These are phyloP conservation scores for Lophiotrema nucula DNA, from an alignment of 495 filamentous ascomycete genomes.

Conservation along the genomic window DNA sequence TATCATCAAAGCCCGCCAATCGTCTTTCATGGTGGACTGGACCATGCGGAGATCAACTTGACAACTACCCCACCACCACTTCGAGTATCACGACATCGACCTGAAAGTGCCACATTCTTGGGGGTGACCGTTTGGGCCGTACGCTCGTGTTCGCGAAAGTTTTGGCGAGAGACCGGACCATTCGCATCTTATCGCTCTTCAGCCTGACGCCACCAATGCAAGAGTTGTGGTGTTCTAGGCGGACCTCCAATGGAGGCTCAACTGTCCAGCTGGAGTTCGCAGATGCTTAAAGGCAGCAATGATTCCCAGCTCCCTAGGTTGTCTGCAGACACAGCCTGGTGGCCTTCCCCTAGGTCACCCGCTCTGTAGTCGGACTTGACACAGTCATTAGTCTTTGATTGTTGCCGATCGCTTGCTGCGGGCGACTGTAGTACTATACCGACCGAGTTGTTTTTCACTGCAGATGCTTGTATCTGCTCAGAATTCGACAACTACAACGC, in stretches of 20 bases:
- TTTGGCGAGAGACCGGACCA: constrained; percentile 15
- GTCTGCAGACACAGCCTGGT: background rate
- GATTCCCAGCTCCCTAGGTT: background rate
- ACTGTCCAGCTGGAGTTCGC: background rate
- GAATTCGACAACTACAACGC: constrained; percentile 1
- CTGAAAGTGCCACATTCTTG: constrained; percentile 10
- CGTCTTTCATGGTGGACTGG: no score
- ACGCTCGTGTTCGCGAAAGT: constrained; percentile 9
- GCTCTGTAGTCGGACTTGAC: background rate
- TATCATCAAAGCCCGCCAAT: no score
- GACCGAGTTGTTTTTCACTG: background rate
- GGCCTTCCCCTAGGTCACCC: no score
- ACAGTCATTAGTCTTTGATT: background rate
- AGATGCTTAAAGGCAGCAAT: background rate
- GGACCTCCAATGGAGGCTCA: constrained; percentile 1
- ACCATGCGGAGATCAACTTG: no score
- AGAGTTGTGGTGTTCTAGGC: background rate
- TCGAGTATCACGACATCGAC: no score
- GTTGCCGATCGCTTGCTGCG: constrained; percentile 8
- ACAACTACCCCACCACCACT: no score
- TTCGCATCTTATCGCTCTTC: constrained; percentile 5
- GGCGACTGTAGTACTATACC: background rate
- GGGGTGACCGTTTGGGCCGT: background rate
- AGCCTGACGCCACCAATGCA: constrained; percentile 21
- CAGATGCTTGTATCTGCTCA: constrained; percentile 16